Evolutionary conservation across 148 eudicot species (phyloP).

Genomic region (Rheum nobile): DNA sequence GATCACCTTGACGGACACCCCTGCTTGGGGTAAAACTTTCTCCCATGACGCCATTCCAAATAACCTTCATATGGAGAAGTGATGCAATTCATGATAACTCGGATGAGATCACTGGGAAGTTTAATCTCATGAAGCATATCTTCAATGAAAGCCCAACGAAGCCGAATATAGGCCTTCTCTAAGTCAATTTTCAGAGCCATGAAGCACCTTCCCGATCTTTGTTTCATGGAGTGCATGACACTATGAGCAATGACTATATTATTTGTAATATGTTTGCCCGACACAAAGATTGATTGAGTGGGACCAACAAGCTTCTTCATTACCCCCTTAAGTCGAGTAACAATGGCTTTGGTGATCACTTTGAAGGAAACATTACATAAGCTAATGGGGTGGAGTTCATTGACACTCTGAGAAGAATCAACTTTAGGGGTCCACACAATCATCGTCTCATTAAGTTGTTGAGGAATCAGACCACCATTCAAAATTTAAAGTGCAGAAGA

Average conservation of each 20-base stretch:
- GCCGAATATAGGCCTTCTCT: not conserved
- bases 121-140: not conserved
- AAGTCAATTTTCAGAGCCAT: not conserved
- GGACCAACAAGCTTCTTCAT: not conserved
- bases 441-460: not conserved
- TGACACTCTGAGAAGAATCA: not conserved
- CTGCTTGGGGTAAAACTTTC: fast-evolving
- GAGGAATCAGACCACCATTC: not conserved
- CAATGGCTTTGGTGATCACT: not conserved
- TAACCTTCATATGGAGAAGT: not conserved
- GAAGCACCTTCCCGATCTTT: fast-evolving
- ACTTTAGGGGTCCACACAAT: not conserved
- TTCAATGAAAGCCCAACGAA: not conserved
- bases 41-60: not conserved
- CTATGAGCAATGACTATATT: not conserved
- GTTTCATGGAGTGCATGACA: not conserved
- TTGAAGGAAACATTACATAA: not conserved
- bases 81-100: not conserved
- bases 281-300: not conserved
- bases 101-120: not conserved
- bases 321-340: not conserved
- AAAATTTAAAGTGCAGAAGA: not conserved
- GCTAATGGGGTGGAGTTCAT: not conserved
- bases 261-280: not conserved
- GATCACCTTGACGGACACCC: not conserved